Evolutionary conservation across 2,329 filamentous ascomycete genomes (phyloP), one percentile per base, ranked within the genome.

Genomic region (Sclerotiophoma versabilis): DNA sequence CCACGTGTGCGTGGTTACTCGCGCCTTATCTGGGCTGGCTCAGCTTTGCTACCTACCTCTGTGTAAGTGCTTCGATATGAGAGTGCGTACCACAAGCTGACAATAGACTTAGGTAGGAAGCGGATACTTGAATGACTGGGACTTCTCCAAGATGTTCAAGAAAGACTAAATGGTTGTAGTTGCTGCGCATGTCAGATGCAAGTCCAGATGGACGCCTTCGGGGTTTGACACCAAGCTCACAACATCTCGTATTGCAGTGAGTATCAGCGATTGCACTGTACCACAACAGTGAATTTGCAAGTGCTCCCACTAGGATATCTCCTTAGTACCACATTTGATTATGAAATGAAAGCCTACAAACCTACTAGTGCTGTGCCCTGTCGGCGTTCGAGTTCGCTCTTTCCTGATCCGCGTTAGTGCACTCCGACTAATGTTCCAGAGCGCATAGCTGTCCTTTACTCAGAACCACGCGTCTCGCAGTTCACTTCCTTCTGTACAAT

Each of bases 1-100:
- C 81, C 17, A 81, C 86, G 7, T 87, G 91, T 17, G 90, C 86
- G 14, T 93, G 86, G 84, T 81, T 86, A 61, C 82, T 96, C 75
- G 83, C 84, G 20, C 93, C 93, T 0, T 98, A 97, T 71, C 77
- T 96, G 22, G 90, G 80, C 14, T 98, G 93, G 93, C 77, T 97
- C 64, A 80, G 87, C 47, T 97, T 96, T 71, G 93, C 92, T 26
- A 92, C 90, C 0, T 98, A 97, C 71, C 79, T 98, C 46, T 91
- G 87, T 66, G 85, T 84, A 60, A 70, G 74, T 61, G 15, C 17
- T 37, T 1, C 14, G 5, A 10, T 4, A 23, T 23, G 12, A 32
- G 10, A 7, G 8, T n/a, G 17, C 4, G 19, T 5, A n/a, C n/a
- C 9, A 14, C 3, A 17, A 20, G 32, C 62, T 72, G 22, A 70